A percentile compares a stretch with the other conserved stretches of the same genome.
Conservation (phyloP, 371 early-diverging fungal genomes). For the Mucor saturninus region DNA sequence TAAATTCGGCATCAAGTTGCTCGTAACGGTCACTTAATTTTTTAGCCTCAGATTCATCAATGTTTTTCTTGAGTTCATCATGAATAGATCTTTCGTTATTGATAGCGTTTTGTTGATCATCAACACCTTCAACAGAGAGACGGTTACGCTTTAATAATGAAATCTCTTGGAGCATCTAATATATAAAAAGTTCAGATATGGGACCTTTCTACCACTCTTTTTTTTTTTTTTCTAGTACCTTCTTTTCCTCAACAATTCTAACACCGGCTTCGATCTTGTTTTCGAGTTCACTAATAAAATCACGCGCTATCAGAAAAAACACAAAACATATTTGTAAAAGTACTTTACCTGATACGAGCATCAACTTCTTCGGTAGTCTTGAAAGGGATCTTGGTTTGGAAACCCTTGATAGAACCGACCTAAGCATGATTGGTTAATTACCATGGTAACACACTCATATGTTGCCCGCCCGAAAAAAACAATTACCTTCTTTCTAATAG, state of each 20-base stretch:
- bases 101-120: constrained; percentile 70
- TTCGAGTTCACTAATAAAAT: constrained; percentile 66
- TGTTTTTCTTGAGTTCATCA: constrained; percentile 67
- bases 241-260: constrained; percentile 88
- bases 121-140: constrained; percentile 75
- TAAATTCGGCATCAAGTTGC: constrained; percentile 70
- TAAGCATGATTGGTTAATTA: constrained; percentile 1
- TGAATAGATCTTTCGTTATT: constrained; percentile 74
- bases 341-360: constrained; percentile 69
- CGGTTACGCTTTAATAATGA: constrained; percentile 78
- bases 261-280: constrained; percentile 78
- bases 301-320: constrained; percentile 30
- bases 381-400: constrained; percentile 80
- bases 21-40: constrained; percentile 72
- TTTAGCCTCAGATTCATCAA: constrained; percentile 69
- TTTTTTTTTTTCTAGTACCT: constrained; percentile 29
- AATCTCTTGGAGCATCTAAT: constrained; percentile 76
- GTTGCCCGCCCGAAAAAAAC: neutral
- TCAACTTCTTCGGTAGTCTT: constrained; percentile 83
- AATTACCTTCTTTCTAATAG: constrained; percentile 74
- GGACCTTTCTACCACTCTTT: neutral
- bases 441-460: neutral
- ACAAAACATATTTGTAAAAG: neutral
- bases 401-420: constrained; percentile 39
- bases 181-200: neutral